phyloP scores from a whole-genome alignment of 1,284 basidiomycete species.

The Cerioporus squamosus region DNA sequence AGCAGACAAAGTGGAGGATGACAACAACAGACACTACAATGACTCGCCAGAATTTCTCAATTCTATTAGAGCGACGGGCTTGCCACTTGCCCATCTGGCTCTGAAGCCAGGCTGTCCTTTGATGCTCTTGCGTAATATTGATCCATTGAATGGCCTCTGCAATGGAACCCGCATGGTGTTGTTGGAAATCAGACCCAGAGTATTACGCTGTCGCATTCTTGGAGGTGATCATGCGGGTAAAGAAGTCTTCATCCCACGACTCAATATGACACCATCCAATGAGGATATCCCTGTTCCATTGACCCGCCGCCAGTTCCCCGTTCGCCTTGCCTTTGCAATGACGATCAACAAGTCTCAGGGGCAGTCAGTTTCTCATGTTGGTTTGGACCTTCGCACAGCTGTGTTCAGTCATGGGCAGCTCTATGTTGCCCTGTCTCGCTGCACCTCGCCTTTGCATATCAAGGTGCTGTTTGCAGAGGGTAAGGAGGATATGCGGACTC shows the following conservation, averaged over 20 bases:
- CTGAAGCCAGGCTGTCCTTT: conserved; percentile 39
- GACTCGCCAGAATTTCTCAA: conserved; percentile 27
- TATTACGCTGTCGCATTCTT: conserved; percentile 29
- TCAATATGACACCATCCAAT: conserved; percentile 25
- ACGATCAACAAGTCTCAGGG: conserved; percentile 49
- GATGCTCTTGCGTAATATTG: conserved; percentile 41
- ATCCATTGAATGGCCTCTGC: conserved; percentile 37
- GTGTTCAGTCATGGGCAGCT: conserved; percentile 47
- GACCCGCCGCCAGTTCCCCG: conserved; percentile 40
- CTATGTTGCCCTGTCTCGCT: conserved; percentile 43
- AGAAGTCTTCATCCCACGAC: conserved; percentile 31
- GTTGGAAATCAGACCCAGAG: conserved; percentile 10
- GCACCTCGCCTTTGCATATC: conserved; percentile 31
- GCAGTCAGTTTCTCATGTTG: conserved; percentile 38
- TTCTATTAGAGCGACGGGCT: conserved; percentile 28
- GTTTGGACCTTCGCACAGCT: conserved; percentile 35
- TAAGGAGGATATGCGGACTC: conserved; percentile 7
- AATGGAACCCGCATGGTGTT: conserved; percentile 38
- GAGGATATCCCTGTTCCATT: conserved; percentile 30
- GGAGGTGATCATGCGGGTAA: conserved; percentile 28
- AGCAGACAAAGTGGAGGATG: conserved; percentile 32
- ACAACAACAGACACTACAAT: conserved; percentile 14
- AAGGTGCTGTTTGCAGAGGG: conserved; percentile 31
- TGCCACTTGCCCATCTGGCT: conserved; percentile 31
- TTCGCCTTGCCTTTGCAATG: conserved; percentile 41